Conservation (phyloP, 148 eudicot species). For the Diospyros kaki region DNA sequence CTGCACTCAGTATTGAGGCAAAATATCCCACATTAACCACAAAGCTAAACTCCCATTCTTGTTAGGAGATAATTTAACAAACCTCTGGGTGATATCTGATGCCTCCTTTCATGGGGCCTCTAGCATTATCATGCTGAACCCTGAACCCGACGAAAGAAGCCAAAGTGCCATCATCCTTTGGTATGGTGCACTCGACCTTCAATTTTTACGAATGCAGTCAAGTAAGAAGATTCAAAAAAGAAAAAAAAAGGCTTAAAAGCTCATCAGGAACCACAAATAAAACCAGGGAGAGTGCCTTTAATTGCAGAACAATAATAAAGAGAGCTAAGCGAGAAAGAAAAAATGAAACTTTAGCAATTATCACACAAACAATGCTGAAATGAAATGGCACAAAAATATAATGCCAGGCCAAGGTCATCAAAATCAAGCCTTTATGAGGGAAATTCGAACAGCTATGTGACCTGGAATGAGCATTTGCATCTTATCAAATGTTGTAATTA, state of each 20-base stretch:
- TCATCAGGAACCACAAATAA: background rate
- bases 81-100: slow-evolving; percentile 99
- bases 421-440: background rate
- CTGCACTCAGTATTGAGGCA: background rate
- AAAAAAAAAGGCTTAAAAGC: background rate
- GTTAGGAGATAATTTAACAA: slow-evolving; percentile 9
- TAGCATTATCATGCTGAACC: slow-evolving; percentile 92
- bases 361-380: background rate
- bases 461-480: background rate
- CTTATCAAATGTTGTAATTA: background rate
- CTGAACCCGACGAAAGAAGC: slow-evolving; percentile 92
- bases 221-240: background rate
- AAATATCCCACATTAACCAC: background rate
- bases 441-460: background rate
- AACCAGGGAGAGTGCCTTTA: background rate
- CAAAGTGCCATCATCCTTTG: slow-evolving; percentile 89
- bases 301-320: background rate
- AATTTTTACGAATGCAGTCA: background rate
- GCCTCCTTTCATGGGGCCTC: slow-evolving; percentile 99
- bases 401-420: background rate
- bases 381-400: background rate
- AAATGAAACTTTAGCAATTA: background rate
- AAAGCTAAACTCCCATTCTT: background rate
- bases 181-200: slow-evolving; percentile 98
- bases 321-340: background rate